A percentile compares a stretch with the other conserved stretches of the same genome.
Conservation (phyloP, 1,284 basidiomycete genomes). For the Malassezia sp. region DNA sequence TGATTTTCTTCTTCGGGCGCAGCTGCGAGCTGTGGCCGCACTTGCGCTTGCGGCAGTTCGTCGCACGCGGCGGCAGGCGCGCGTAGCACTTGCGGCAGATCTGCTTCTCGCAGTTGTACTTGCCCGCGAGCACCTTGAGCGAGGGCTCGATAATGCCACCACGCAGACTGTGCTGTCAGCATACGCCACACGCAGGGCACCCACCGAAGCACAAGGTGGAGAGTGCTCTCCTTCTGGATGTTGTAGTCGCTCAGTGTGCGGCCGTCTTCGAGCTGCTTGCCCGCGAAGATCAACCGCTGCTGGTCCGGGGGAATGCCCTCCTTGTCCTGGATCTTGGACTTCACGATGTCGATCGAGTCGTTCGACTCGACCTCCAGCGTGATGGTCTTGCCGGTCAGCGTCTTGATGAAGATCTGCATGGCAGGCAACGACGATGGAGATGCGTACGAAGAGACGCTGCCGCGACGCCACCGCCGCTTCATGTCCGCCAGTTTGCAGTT, state of each 20-base stretch:
- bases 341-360: conserved; percentile 58
- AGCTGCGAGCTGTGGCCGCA: conserved; percentile 47
- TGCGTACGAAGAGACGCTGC: conserved; percentile 6
- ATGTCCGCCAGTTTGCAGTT: conserved; percentile 12
- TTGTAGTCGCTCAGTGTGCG: conserved; percentile 51
- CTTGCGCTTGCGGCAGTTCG: conserved; percentile 79
- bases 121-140: conserved; percentile 85
- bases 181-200: not conserved
- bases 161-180: conserved; percentile 59
- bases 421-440: conserved; percentile 10
- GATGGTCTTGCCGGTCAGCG: conserved; percentile 49
- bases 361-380: conserved; percentile 42
- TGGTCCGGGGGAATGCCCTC: conserved; percentile 45
- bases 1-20: conserved; percentile 82
- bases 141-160: conserved; percentile 99
- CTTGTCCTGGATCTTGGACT: conserved; percentile 49
- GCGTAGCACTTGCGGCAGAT: conserved; percentile 99
- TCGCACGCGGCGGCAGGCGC: conserved; percentile 93
- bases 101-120: conserved; percentile 58
- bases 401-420: conserved; percentile 45
- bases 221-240: conserved; percentile 98
- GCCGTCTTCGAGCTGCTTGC: conserved; percentile 44
- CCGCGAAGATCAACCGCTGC: conserved; percentile 43
- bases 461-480: no score
- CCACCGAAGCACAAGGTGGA: conserved; percentile 78